These are phyloP conservation scores for Sphaerulina musiva DNA, from an alignment of 2,329 filamentous ascomycete genomes.

Conservation along the genomic window DNA sequence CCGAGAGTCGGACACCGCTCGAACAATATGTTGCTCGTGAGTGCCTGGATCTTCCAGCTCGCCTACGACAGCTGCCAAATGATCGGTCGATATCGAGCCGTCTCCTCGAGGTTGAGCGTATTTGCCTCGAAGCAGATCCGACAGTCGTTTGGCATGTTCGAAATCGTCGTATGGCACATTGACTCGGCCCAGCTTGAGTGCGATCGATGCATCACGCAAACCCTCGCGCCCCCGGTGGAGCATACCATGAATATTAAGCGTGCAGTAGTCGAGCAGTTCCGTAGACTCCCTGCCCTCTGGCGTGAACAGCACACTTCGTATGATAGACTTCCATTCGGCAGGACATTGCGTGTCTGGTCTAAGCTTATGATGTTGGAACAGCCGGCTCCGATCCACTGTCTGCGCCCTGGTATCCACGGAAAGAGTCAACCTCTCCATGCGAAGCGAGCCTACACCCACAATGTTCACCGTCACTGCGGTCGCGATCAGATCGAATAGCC, in stretches of 20 bases:
- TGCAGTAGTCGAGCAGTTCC: conserved; percentile 80
- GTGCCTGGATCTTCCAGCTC: conserved; percentile 65
- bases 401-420: conserved; percentile 87
- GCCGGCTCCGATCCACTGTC: conserved; percentile 81
- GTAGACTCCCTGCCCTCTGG: conserved; percentile 76
- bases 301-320: conserved; percentile 82
- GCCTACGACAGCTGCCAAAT: conserved; percentile 66
- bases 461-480: conserved; percentile 71
- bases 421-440: conserved; percentile 76
- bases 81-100: conserved; percentile 41
- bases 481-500: conserved; percentile 81
- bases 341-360: conserved; percentile 60
- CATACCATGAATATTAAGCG: conserved; percentile 85
- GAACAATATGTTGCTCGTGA: conserved; percentile 62
- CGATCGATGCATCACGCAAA: conserved; percentile 80
- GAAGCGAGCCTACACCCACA: conserved; percentile 73
- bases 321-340: conserved; percentile 87
- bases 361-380: conserved; percentile 73
- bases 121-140: conserved; percentile 43
- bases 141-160: conserved; percentile 53
- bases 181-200: conserved; percentile 82
- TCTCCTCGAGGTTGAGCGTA: conserved; percentile 30
- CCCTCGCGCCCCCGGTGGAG: conserved; percentile 80
- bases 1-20: conserved; percentile 83
- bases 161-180: conserved; percentile 89